Base-by-base conservation (phyloP, 345 rosid species). In the Euphorbia tirucalli region DNA sequence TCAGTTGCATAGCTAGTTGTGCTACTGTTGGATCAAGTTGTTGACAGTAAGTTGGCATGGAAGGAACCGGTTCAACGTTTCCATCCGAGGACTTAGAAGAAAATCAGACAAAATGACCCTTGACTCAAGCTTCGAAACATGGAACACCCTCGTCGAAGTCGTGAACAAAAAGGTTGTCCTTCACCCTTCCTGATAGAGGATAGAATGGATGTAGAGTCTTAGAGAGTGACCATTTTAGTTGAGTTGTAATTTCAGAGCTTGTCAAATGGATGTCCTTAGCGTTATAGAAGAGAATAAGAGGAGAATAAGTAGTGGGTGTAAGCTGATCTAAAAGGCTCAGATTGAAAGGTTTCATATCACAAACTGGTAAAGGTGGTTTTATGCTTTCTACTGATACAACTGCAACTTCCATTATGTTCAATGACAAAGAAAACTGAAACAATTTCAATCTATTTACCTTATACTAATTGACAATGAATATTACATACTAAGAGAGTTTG, bases 61-160 rank as follows among this genome's bases (percentile, higher is more conserved):
- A 71, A 61, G 0, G 56, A 25, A 48, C 66, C 30, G 1, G n/a
- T 31, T 32, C 37, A 32, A 32, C 3, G 31, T 71, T 6, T 15
- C 5, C 7, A 46, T 67, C n/a, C 11, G 61, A 30, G 43, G 71
- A 11, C 31, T 7, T 8, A 0, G 28, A 28, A 68, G 61, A 3
- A 68, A 68, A 50, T 67, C 71, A 5, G 15, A 28, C n/a, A n/a
- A 67, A 30, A 52, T 21, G 3, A 52, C 59, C 35, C 15, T 67
- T 52, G 4, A 50, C 44, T 67, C 60, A 14, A 6, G 46, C 22
- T 52, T 50, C 60, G 16, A 50, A 8, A 21, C 9, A 67, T 4
- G 71, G 71, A 46, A 50, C 71, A 10, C 71, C 71, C 39, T 50
- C 61, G 18, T 50, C 71, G 21, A 28, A 68, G 31, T 28, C 8